These are phyloP conservation scores for Ceratocystis huliohia DNA, from an alignment of 2,329 filamentous ascomycete genomes.

Conservation along the genomic window DNA sequence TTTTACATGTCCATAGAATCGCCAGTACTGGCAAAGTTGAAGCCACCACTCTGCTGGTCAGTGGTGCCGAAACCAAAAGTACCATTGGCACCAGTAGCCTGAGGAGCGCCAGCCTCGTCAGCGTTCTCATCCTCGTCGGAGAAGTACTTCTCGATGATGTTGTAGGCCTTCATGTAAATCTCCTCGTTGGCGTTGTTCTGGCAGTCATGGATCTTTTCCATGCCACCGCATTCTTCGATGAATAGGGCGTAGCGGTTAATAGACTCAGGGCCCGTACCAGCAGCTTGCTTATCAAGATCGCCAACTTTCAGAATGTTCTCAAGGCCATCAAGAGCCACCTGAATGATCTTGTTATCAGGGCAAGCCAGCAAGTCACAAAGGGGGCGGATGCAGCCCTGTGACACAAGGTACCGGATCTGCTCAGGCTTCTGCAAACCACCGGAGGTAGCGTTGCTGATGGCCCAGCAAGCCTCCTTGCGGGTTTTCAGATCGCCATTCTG, in stretches of 20 bases:
- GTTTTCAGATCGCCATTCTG: conserved; percentile 98
- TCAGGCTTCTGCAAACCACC: conserved; percentile 97
- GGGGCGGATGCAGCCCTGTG: conserved; percentile 91
- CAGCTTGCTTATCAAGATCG: conserved; percentile 91
- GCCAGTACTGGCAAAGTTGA: conserved; percentile 75
- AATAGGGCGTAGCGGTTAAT: conserved; percentile 97
- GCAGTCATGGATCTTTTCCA: conserved; percentile 99
- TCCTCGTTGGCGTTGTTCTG: conserved; percentile 99
- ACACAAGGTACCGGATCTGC: conserved; percentile 90
- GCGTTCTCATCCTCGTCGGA: conserved; percentile 95
- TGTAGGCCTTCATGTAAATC: conserved; percentile 99
- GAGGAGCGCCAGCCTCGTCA: conserved; percentile 58
- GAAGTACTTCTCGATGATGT: conserved; percentile 99
- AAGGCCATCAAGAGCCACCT: conserved; percentile 90
- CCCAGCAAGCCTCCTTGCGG: conserved; percentile 98
- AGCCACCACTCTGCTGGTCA: conserved; percentile 59
- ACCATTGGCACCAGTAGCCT: conserved; percentile 54
- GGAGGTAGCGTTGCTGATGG: conserved; percentile 95
- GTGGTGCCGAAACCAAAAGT: conserved; percentile 69
- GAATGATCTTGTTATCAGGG: conserved; percentile 99
- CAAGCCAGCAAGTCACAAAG: conserved; percentile 89
- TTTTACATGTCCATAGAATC: conserved; percentile 55
- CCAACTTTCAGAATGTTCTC: conserved; percentile 99
- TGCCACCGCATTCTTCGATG: conserved; percentile 96
- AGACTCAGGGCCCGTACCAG: conserved; percentile 57